Percentiles rank a stretch among this genome's conserved stretches.
phyloP scores from a whole-genome alignment of 805 yeast genomes.

The Spathaspora passalidarum region DNA sequence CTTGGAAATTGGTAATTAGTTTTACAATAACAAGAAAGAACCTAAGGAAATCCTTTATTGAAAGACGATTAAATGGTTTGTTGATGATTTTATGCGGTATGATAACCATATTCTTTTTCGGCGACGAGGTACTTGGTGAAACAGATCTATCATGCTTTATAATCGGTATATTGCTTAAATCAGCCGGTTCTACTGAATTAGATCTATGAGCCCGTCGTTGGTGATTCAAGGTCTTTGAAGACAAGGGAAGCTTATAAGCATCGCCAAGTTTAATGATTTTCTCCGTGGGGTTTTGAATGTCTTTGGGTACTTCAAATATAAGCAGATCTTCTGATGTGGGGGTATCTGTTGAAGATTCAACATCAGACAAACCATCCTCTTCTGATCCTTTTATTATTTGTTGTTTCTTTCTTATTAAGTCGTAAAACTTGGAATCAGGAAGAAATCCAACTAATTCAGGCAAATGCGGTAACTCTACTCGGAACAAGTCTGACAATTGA shows the following conservation, averaged over 20 bases:
- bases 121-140: neutral
- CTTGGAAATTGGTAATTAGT: constrained; percentile 33
- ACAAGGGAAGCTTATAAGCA: constrained; percentile 23
- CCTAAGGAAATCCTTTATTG: constrained; percentile 34
- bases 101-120: constrained; percentile 17
- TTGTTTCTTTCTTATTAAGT: constrained; percentile 32
- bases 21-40: constrained; percentile 37
- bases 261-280: constrained; percentile 31
- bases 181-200: constrained; percentile 7
- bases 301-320: constrained; percentile 9
- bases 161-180: constrained; percentile 8
- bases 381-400: constrained; percentile 20
- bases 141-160: constrained; percentile 4
- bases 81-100: constrained; percentile 42
- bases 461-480: constrained; percentile 23
- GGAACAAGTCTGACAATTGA: constrained; percentile 18
- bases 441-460: constrained; percentile 17
- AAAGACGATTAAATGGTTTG: constrained; percentile 36
- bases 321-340: neutral
- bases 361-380: constrained; percentile 13
- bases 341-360: neutral
- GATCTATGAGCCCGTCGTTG: constrained; percentile 17
- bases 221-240: constrained; percentile 26
- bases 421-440: constrained; percentile 23
- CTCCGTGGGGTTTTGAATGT: constrained; percentile 13